phyloP scores from a whole-genome alignment of 2,329 filamentous ascomycete species.

The Talaromyces sp. region DNA sequence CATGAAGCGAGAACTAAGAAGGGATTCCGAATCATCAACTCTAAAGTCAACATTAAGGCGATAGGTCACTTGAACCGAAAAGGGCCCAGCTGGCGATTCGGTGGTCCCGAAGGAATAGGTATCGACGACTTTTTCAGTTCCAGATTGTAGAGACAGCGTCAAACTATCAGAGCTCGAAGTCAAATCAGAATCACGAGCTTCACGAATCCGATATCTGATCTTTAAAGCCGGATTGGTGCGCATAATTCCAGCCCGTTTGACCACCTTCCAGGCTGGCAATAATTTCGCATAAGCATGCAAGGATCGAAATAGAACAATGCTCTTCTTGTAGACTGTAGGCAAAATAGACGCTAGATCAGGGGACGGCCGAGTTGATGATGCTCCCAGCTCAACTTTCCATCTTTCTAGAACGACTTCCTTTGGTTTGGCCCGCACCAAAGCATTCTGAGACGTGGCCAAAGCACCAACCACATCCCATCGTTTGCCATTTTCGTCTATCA shows the following conservation, averaged over 20 bases:
- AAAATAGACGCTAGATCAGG: slow-evolving; percentile 56
- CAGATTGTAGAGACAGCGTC: slow-evolving; percentile 63
- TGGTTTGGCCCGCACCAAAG: slow-evolving; percentile 44
- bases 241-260: slow-evolving; percentile 67
- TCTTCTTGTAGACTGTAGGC: slow-evolving; percentile 93
- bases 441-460: slow-evolving; percentile 58
- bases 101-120: slow-evolving; percentile 77
- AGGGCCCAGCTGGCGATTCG: slow-evolving; percentile 77
- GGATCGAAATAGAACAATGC: slow-evolving; percentile 88
- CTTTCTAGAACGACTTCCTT: slow-evolving; percentile 82
- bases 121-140: slow-evolving; percentile 59
- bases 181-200: slow-evolving; percentile 49
- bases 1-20: slow-evolving; percentile 90
- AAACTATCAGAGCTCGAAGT: slow-evolving; percentile 62
- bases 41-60: slow-evolving; percentile 85
- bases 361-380: slow-evolving; percentile 51
- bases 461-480: slow-evolving; percentile 88
- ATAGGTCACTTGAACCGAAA: slow-evolving; percentile 77
- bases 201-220: slow-evolving; percentile 73
- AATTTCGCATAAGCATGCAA: slow-evolving; percentile 78
- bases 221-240: slow-evolving; percentile 60
- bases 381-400: slow-evolving; percentile 80
- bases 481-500: slow-evolving; percentile 83
- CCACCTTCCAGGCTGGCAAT: slow-evolving; percentile 80
- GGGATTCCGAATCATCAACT: slow-evolving; percentile 82